These are phyloP conservation scores for Tolypocladium inflatum DNA, from an alignment of 2,329 filamentous ascomycete genomes.

Conservation along the genomic window DNA sequence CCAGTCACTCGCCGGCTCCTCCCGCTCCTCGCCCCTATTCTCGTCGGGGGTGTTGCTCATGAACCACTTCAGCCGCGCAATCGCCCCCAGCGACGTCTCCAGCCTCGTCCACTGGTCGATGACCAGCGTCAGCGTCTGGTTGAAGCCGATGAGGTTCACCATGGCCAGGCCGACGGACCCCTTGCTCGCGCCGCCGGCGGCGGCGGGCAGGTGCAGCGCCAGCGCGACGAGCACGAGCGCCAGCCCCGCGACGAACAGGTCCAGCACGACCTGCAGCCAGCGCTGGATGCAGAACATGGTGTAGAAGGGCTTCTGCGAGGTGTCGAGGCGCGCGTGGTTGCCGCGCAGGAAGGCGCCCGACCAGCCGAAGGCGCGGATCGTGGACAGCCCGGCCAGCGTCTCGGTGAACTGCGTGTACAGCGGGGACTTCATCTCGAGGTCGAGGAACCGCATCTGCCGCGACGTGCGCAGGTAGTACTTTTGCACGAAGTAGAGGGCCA, in stretches of 20 bases:
- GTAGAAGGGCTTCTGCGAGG: constrained; percentile 39
- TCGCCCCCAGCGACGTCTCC: constrained; percentile 25
- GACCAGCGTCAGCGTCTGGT: constrained; percentile 18
- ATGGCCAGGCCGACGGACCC: constrained; percentile 21
- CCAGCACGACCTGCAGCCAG: constrained; percentile 38
- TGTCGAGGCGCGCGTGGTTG: constrained; percentile 25
- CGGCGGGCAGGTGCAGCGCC: constrained; percentile 19
- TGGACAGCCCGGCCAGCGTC: constrained; percentile 33
- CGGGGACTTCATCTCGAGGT: constrained; percentile 39
- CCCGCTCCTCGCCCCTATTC: constrained; percentile 7
- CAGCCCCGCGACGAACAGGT: constrained; percentile 36
- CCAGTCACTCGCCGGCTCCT: constrained; percentile 12
- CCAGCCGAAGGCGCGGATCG: constrained; percentile 42
- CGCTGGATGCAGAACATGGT: constrained; percentile 37
- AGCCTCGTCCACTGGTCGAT: constrained; percentile 25
- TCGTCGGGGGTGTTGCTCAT: constrained; percentile 16
- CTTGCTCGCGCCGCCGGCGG: constrained; percentile 9
- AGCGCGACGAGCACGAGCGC: constrained; percentile 36
- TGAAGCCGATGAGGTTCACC: constrained; percentile 17
- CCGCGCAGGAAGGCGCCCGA: constrained; percentile 22
- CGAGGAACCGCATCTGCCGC: constrained; percentile 39
- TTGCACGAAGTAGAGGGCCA: constrained; percentile 33
- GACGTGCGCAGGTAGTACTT: constrained; percentile 43
- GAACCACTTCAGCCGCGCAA: constrained; percentile 24
- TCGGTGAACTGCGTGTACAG: constrained; percentile 43